phyloP scores from a whole-genome alignment of 2,329 filamentous ascomycete genomes.

The Pseudogymnoascus sp. region DNA sequence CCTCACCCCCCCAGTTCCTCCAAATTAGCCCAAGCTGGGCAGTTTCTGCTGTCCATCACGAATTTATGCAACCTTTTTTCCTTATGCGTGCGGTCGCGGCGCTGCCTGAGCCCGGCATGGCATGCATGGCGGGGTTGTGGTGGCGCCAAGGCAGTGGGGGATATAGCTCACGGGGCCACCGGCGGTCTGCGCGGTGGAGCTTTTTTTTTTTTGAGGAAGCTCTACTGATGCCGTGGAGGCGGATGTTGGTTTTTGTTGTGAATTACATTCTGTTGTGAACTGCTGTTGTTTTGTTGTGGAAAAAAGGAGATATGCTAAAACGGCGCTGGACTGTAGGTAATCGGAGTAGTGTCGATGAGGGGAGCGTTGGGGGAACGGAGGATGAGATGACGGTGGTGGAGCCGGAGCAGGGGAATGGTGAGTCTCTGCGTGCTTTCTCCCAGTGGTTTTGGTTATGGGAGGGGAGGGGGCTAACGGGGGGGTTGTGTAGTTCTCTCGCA shows the following conservation, averaged over 20 bases:
- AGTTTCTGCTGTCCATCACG: background rate
- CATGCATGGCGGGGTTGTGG: background rate
- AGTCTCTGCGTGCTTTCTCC: constrained; percentile 26
- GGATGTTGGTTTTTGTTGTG: background rate
- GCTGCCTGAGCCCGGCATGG: background rate
- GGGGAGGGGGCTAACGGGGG: constrained; percentile 15
- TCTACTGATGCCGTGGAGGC: background rate
- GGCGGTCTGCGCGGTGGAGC: background rate
- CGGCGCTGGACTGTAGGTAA: constrained; percentile 30
- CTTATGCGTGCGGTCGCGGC: background rate
- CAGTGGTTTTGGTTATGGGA: background rate
- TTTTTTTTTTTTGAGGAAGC: no score
- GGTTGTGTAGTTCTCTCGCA: constrained; percentile 69
- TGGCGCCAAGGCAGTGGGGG: background rate
- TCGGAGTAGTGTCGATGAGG: constrained; percentile 29
- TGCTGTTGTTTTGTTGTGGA: background rate
- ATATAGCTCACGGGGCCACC: background rate
- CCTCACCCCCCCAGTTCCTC: background rate
- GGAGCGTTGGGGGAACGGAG: constrained; percentile 40
- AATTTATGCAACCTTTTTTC: background rate
- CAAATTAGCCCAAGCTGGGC: background rate
- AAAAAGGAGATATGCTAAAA: background rate
- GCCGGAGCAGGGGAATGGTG: constrained; percentile 89
- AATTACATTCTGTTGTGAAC: no score
- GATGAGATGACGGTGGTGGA: constrained; percentile 77